Evolutionary conservation across 192 early-diverging fungal genomes (phyloP), one percentile per base, ranked within the genome.

Genomic region (Podochytrium sp.): DNA sequence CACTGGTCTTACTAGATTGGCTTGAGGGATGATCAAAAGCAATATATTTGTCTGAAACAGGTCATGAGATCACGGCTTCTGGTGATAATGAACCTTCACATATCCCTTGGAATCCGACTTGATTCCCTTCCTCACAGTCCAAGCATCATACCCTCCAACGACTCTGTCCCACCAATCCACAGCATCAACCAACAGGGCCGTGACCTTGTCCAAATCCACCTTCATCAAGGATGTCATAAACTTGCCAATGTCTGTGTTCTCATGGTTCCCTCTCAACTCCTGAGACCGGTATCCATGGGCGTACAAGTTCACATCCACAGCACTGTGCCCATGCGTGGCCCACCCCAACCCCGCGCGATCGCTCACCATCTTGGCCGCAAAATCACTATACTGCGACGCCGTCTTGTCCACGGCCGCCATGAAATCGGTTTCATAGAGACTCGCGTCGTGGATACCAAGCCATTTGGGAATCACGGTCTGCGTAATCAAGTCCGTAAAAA

Each of bases 251-350:
- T 94, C 89, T 2, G 90, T 96, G 82, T 96, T 96, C 71, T 96
- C 94, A 77, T 92, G 90, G 84, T 89, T 93, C 29, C 93, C 93
- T 16, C 83, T 76, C 62, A 96, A 76, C 52, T 82, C 49, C 7
- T 92, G 73, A 14, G 86, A 67, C 27, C 84, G 76, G 34, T 74
- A 71, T 14, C 94, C 94, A 71, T 93, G 88, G 0, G 94, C 93
- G 76, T 95, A 96, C 65, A 96, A 78, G 73, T 95, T 98, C 6
- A 99, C 97, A 79, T 99, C 97, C 23, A 96, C 94, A 1, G 90
- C 95, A 53, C 92, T 92, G 74, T 99, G 97, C 6, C 95, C 95
- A 79, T 92, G 92, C 0, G 97, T 97, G 10, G 94, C 80, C 87
- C 87, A 89, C 16, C 85, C 87, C 18, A 89, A 50, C 59, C 65